Evolutionary conservation across 495 filamentous ascomycete genomes (phyloP), one percentile per base, ranked within the genome.

Genomic region (Pseudoneurospora amorphoporcata): DNA sequence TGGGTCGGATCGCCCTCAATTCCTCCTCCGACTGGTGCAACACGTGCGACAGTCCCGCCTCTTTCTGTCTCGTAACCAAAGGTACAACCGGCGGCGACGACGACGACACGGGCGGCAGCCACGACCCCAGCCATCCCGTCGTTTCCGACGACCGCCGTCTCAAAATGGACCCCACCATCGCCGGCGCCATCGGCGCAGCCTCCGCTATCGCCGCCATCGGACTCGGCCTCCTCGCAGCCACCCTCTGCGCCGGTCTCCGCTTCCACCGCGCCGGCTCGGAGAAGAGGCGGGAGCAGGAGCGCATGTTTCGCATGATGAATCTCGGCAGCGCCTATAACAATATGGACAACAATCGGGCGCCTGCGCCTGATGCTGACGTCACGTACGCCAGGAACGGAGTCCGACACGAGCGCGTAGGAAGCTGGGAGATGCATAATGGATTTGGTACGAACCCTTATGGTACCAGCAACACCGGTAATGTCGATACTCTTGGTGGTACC

Each of bases 151-250:
- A 5, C 12, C 8, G 45, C n/a, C 3, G 45, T 29, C 45, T 29
- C 29, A 17, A 65, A 65, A 65, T 37, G 29, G 29, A 37, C 53
- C 79, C 82, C 1, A 73, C 77, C 5, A 71, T 83, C 8, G 80
- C 78, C 2, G 82, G 82, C 7, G 78, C 81, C 8, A 83, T 84
- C 40, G 82, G 82, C 0, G 82, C 82, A 8, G 75, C 77, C 10
- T 74, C 77, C 5, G 75, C 81, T 0, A 4, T 83, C 17, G 76
- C 71, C 7, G 77, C 79, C 4, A 16, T 76, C 4, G 73, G 71
- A 0, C 45, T 83, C 10, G 75, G 70, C 0, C 42, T 72, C 17
- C 38, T 77, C 35, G 73, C 73, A 4, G 77, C 75, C n/a, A 76
- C 79, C 42, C 41, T 79, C 8, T 61, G 81, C 16, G 80, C 79